phyloP scores from a whole-genome alignment of 352 stramenopile genomes.

The Pelagophyceae sp. region DNA sequence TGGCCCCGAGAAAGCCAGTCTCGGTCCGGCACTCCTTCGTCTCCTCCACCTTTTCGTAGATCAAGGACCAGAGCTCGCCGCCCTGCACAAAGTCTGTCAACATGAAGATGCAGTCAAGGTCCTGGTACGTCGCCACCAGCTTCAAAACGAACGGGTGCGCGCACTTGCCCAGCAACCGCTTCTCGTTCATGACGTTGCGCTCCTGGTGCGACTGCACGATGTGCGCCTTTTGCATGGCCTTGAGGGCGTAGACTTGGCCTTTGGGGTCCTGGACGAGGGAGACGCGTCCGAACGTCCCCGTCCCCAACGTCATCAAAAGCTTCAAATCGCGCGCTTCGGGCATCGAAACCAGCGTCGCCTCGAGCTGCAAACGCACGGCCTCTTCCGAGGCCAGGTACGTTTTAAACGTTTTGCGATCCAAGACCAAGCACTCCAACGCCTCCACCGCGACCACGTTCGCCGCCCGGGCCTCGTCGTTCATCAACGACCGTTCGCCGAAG shows the following conservation, averaged over 20 bases:
- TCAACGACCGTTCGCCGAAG: constrained; percentile 75
- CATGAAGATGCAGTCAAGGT: constrained; percentile 84
- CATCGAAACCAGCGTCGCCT: constrained; percentile 53
- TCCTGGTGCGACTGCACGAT: constrained; percentile 81
- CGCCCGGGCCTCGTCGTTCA: constrained; percentile 65
- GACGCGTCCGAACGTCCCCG: constrained; percentile 93
- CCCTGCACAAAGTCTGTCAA: constrained; percentile 83
- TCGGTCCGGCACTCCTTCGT: neutral
- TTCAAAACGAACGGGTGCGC: constrained; percentile 87
- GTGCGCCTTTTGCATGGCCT: constrained; percentile 89
- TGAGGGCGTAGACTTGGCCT: constrained; percentile 77
- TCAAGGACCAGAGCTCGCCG: constrained; percentile 82
- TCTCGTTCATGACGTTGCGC: constrained; percentile 86
- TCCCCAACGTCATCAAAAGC: constrained; percentile 83
- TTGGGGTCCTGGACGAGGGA: constrained; percentile 79
- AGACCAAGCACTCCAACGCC: constrained; percentile 75
- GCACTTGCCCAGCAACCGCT: constrained; percentile 80
- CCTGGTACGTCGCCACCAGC: constrained; percentile 77
- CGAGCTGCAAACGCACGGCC: constrained; percentile 66
- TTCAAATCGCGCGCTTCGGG: constrained; percentile 60
- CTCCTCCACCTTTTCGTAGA: constrained; percentile 61
- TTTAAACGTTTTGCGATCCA: constrained; percentile 73
- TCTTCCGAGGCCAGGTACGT: constrained; percentile 52
- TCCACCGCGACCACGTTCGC: constrained; percentile 68
- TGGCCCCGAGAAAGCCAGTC: neutral